Conservation (phyloP, 2,329 filamentous ascomycete species). For the Leptographium lundbergii region DNA sequence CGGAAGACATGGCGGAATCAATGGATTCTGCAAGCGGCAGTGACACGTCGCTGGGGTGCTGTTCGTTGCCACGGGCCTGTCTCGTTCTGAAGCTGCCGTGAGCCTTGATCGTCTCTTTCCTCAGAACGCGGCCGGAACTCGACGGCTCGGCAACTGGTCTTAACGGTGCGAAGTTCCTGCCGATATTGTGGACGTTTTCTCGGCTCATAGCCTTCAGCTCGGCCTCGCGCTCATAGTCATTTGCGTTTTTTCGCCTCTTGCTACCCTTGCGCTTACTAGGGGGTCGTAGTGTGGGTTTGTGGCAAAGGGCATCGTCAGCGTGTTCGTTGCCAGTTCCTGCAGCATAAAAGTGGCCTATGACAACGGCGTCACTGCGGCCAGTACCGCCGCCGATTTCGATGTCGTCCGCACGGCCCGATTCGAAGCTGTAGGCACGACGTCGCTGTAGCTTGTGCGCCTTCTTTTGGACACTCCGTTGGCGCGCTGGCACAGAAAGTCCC, state of each 20-base stretch:
- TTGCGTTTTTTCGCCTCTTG: constrained; percentile 60
- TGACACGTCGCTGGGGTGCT: constrained; percentile 59
- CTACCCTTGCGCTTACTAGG: constrained; percentile 55
- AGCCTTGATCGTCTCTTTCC: constrained; percentile 53
- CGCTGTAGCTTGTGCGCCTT: constrained; percentile 37
- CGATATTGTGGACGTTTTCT: not conserved
- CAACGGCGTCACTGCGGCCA: constrained; percentile 5
- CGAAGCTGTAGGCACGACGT: constrained; percentile 48
- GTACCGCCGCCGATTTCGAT: constrained; percentile 27
- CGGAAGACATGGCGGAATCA: constrained; percentile 62
- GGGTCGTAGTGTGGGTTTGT: constrained; percentile 44
- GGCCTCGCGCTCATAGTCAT: constrained; percentile 68
- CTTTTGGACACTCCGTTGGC: constrained; percentile 22
- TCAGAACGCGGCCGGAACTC: constrained; percentile 45
- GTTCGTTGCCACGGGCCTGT: constrained; percentile 25
- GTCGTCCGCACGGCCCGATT: constrained; percentile 43
- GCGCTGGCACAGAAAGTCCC: constrained; percentile 8
- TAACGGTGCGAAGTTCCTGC: constrained; percentile 44
- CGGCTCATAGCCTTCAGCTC: constrained; percentile 79
- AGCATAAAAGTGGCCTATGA: not conserved
- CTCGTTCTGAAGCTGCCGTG: constrained; percentile 30
- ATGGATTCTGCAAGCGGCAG: constrained; percentile 63
- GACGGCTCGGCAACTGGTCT: constrained; percentile 48
- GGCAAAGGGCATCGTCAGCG: constrained; percentile 8
- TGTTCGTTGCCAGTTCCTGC: constrained; percentile 4